A percentile compares a stretch with the other conserved stretches of the same genome.
Evolutionary conservation across 108 stramenopile species (phyloP).

Genomic region (Nitzschia palea): DNA sequence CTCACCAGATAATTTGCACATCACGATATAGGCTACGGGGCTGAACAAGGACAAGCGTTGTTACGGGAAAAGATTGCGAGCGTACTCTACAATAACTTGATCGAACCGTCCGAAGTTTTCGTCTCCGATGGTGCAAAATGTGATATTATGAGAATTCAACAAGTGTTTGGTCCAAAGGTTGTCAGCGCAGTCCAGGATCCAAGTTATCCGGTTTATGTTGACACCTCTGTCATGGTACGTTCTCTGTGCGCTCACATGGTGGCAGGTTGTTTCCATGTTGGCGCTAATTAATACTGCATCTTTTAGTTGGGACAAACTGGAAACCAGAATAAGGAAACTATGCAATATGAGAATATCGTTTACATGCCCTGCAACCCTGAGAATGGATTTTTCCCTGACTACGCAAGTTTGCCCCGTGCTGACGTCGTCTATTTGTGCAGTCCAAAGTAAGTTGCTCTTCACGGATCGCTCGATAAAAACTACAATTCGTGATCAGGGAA

Average conservation of each 20-base stretch:
- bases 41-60: slow-evolving; percentile 88
- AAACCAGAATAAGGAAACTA: slow-evolving; percentile 72
- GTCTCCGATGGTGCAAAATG: slow-evolving; percentile 98
- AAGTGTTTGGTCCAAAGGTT: slow-evolving; percentile 95
- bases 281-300: too few species aligned
- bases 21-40: slow-evolving; percentile 76
- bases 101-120: slow-evolving; percentile 93
- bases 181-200: slow-evolving; percentile 95
- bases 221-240: slow-evolving; percentile 92
- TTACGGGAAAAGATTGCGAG: slow-evolving; percentile 91
- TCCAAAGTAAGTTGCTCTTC: slow-evolving; percentile 80
- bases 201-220: slow-evolving; percentile 97
- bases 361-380: slow-evolving; percentile 96
- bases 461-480: too few species aligned
- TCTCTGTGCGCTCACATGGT: too few species aligned
- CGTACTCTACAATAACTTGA: slow-evolving; percentile 87
- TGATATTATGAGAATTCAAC: slow-evolving; percentile 95
- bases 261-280: too few species aligned
- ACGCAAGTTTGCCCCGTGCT: slow-evolving; percentile 78
- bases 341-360: slow-evolving; percentile 95
- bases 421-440: slow-evolving; percentile 96
- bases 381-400: slow-evolving; percentile 96
- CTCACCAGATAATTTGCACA: neutral
- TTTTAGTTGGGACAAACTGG: slow-evolving; percentile 77
- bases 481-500: too few species aligned